Base-by-base conservation (phyloP, 208 protist species). In the Crithidia bombi region DNA sequence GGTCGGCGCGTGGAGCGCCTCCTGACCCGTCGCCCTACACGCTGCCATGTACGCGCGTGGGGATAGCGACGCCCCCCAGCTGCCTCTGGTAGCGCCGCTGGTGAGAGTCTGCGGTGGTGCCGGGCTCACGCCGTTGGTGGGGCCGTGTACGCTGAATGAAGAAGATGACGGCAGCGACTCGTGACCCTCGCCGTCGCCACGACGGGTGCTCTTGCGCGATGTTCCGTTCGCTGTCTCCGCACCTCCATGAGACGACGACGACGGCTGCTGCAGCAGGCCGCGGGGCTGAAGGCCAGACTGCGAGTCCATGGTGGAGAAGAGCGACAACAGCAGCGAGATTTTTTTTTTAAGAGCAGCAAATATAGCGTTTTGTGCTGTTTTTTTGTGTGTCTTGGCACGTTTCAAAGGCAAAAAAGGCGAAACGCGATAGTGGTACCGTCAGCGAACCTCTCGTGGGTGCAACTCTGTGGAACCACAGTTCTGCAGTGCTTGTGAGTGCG, bases 11-110 rank as follows among this genome's bases (percentile, higher is more conserved):
- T 43, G 30, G 15, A 38, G 11, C 26, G 7, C 44, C 32, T 23
- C 47, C 17, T 35, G 61, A 30, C 33, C 46, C 19, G 61, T 47
- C 21, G 49, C 36, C 3, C 62, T 47, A 33, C 57, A 51, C 15
- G 69, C 44, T 26, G 57, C 39, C 10, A 62, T 58, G 62, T 69
- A 69, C 43, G 43, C 62, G 9, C 52, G 43, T n/a, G 69, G 69
- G 17, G 69, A 32, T 17, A 75, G 46, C 4, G 69, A 69, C 14
- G 55, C 62, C 0, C 44, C 69, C 62, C 62, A 75, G 47, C 35
- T n/a, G 9, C 44, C n/a, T n/a, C n/a, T n/a, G n/a, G n/a, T 38
- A 1, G 2, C 30, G 15, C n/a, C 14, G 32, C 33, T 38, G 2
- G 51, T 3, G 2, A 32, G 17, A 5, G 32, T n/a, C 51, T 57